Conservation (phyloP, 352 stramenopile genomes). For the Phytophthora litchii region DNA sequence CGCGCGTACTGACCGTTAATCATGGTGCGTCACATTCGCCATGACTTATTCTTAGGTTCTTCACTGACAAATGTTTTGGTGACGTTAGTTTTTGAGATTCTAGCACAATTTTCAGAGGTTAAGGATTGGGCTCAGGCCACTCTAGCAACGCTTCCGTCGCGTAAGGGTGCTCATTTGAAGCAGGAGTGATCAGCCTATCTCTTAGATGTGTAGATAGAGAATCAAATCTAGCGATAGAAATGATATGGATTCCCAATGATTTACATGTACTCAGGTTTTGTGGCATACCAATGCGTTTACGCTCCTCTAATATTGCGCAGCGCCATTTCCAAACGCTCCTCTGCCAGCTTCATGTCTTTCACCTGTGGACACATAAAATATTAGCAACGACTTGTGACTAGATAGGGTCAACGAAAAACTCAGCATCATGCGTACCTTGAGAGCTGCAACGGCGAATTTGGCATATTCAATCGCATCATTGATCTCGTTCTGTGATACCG, state of each 20-base stretch:
- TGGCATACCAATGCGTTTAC: slow-evolving; percentile 12
- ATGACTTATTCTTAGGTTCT: background rate
- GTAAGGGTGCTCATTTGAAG: slow-evolving; percentile 75
- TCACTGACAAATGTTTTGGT: slow-evolving; percentile 1
- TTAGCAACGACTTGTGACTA: background rate
- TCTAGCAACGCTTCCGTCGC: slow-evolving; percentile 63
- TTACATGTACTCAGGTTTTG: background rate
- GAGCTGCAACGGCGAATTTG: slow-evolving; percentile 81
- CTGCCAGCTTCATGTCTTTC: slow-evolving; percentile 82
- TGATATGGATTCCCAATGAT: slow-evolving; percentile 5
- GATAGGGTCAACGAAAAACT: background rate
- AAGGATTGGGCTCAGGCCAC: slow-evolving; percentile 82
- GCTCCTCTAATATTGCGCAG: slow-evolving; percentile 68
- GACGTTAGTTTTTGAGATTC: slow-evolving; percentile 77
- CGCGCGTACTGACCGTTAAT: slow-evolving; percentile 89
- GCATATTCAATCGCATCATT: slow-evolving; percentile 85
- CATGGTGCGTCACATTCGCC: slow-evolving; percentile 59
- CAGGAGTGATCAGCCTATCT: slow-evolving; percentile 18
- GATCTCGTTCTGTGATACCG: slow-evolving; percentile 70
- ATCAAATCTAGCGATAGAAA: slow-evolving; percentile 13
- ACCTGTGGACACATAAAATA: slow-evolving; percentile 39
- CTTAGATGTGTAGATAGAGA: slow-evolving; percentile 23
- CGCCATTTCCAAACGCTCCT: slow-evolving; percentile 79
- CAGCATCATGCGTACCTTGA: slow-evolving; percentile 57
- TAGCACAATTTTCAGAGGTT: slow-evolving; percentile 69